Percentiles rank a stretch among this genome's conserved stretches.
These are phyloP conservation scores for Sideroxylon spinosum DNA, from an alignment of 179 eudicot genomes.

Conservation along the genomic window DNA sequence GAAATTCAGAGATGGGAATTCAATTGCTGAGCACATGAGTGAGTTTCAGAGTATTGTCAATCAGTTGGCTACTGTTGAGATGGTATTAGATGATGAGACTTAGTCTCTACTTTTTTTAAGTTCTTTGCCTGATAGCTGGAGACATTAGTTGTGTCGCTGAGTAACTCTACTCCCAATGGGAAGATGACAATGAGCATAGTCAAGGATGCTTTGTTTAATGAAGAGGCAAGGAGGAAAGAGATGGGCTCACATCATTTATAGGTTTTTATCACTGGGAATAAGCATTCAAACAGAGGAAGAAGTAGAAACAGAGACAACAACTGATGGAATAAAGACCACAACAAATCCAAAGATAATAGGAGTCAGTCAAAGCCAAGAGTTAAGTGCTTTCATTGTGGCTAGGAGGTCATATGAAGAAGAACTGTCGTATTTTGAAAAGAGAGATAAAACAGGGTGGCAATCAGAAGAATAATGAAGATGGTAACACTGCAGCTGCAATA, in stretches of 20 bases:
- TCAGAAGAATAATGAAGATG: too few species aligned
- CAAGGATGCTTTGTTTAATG: neutral
- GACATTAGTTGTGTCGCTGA: too few species aligned
- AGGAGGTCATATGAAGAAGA: neutral
- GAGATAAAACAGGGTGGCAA: neutral
- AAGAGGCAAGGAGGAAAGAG: constrained; percentile 1
- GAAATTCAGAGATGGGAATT: neutral
- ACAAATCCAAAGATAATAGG: too few species aligned
- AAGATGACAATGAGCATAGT: neutral
- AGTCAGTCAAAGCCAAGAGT: too few species aligned
- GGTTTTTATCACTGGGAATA: too few species aligned
- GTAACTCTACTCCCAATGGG: neutral
- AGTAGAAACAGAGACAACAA: neutral
- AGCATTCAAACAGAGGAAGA: too few species aligned
- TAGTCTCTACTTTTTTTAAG: too few species aligned
- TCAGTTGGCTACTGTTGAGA: neutral
- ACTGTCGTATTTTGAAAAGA: neutral
- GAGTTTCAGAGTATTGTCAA: neutral
- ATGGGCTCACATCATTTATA: neutral
- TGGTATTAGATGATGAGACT: too few species aligned
- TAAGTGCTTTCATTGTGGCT: neutral
- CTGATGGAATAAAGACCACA: neutral
- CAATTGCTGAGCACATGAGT: neutral
- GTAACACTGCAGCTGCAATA: too few species aligned
- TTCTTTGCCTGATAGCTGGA: too few species aligned